Evolutionary conservation across 2,329 filamentous ascomycete genomes (phyloP), one percentile per base, ranked within the genome.

Genomic region (Calycina marina): DNA sequence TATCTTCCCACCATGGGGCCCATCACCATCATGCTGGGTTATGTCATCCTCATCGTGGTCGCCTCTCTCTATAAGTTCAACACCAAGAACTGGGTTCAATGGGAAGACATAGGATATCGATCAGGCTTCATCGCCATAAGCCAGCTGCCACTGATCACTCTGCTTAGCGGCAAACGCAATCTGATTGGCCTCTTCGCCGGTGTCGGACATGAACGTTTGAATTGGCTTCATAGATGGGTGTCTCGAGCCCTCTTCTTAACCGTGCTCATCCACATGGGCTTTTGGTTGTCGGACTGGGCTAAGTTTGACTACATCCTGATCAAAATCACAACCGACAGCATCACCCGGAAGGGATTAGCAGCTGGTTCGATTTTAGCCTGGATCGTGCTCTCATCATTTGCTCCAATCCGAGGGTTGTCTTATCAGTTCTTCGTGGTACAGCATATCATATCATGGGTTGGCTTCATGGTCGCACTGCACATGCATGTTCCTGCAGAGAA

Each of bases 181-280:
- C 48, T 71, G n/a, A 56, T 81, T 11, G 73, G 69, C 1, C 57
- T 64, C 32, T 53, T 82, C 14, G 62, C 63, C 5, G 77, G 76
- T 6, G 61, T 68, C 4, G 72, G 72, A 39, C 72, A 81, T 46
- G 77, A 82, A 52, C 64, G 73, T 6, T 58, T 83, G 37, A 81
- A 80, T 50, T 81, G 77, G 74, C 53, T 81, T 34, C 77, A 83
- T 46, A 65, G 77, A 40, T 83, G 77, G 77, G 67, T 72, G 8
- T 69, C 71, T 2, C 66, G 77, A 40, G 74, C 72, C 36, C 68
- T 82, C 56, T 64, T 82, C 18, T 58, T 81, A 18, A 77, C 73
- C 0, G 70, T 69, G 3, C 72, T 40, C 3, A 31, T 49, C 8
- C 46, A 49, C 37, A 29, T 47, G 25, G 36, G 43, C 4, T 48